Base-by-base conservation (phyloP, 1,284 basidiomycete genomes). In the Leccinum griseonigrum region DNA sequence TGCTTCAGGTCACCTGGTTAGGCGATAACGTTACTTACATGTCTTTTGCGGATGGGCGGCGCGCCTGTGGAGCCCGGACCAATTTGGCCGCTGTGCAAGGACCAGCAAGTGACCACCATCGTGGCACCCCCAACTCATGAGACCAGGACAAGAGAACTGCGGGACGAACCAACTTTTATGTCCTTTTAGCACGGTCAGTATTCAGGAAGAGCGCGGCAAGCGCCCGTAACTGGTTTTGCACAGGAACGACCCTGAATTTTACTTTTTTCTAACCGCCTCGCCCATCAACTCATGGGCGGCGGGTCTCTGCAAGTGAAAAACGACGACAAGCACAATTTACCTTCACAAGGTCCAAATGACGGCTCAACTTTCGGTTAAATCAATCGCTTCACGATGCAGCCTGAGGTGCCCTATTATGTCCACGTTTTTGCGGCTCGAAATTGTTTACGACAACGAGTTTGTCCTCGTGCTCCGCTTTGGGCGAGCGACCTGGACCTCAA, bases 231-330 rank as follows among this genome's bases (percentile, higher is more conserved):
- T 22, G 3, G 14, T 59, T 64, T 51, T 32, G 50, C n/a, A 28
- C 54, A 7, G 31, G 7, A 18, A 52, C 31, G 54, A 67, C 64
- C 66, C 66, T 65, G 63, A 55, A 16, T 43, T 50, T 7, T 31
- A 14, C 26, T 59, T 29, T 52, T n/a, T 26, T 1, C 26, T 28
- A 29, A 16, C 26, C 18, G 46, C 46, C 11, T 48, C 46, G 46
- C 46, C 43, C 43, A 18, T 46, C 43, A 7, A 46, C 43, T 18
- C 18, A 46, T 22, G 43, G 18, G 43, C 11, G 46, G 46, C 18
- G 7, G 13, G 46, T 22, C 18, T 48, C 10, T 22, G 18, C 46
- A 13, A 22, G 22, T 63, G 26, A 26, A 48, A 26, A 8, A n/a
- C 32, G 40, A 22, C 31, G 22, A 51, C 7, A 5, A 62, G 9